phyloP scores from a whole-genome alignment of 2,329 filamentous ascomycete species.

The Xylaria digitata region DNA sequence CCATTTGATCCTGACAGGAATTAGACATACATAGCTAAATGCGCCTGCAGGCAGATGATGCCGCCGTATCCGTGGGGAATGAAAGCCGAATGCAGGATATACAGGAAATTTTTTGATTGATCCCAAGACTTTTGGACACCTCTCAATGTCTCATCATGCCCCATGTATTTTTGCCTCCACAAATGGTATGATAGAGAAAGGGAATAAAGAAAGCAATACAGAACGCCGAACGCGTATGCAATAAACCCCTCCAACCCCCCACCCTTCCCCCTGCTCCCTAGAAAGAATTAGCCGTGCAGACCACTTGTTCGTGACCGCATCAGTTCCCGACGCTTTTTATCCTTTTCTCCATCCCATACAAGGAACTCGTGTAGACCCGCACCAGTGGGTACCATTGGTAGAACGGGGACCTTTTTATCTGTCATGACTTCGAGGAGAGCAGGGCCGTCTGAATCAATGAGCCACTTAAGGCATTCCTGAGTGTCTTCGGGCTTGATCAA shows the following conservation, averaged over 20 bases:
- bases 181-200: neutral
- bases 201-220: constrained; percentile 22
- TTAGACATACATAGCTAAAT: constrained; percentile 28
- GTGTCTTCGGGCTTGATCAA: constrained; percentile 81
- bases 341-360: constrained; percentile 73
- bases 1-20: constrained; percentile 20
- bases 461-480: constrained; percentile 82
- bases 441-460: constrained; percentile 90
- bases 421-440: constrained; percentile 92
- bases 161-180: constrained; percentile 15
- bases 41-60: constrained; percentile 7
- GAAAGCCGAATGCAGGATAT: constrained; percentile 27
- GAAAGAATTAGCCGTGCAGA: constrained; percentile 54
- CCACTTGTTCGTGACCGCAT: constrained; percentile 72
- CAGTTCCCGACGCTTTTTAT: constrained; percentile 72
- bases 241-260: neutral
- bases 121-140: constrained; percentile 32
- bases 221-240: constrained; percentile 36
- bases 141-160: constrained; percentile 26
- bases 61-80: constrained; percentile 14
- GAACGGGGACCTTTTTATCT: constrained; percentile 91
- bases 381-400: constrained; percentile 95
- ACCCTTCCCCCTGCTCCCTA: neutral
- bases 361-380: constrained; percentile 92
- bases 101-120: constrained; percentile 24